Conservation (phyloP, 1,284 basidiomycete genomes). For the Cryptococcus depauperatus region DNA sequence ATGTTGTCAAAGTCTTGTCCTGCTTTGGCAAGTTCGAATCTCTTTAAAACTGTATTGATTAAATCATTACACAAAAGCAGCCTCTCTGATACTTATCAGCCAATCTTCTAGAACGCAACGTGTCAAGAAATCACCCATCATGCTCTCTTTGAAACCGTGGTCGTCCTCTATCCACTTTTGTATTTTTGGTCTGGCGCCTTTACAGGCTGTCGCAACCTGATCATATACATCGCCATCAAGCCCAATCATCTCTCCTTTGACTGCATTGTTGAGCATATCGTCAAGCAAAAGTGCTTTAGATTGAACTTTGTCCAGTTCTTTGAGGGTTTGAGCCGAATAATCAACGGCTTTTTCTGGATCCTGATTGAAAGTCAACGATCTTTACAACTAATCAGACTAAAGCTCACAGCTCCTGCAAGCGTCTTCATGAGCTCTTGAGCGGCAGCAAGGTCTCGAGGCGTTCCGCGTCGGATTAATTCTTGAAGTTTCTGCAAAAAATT, state of each 20-base stretch:
- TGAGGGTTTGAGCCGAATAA: constrained; percentile 78
- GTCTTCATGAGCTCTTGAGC: constrained; percentile 98
- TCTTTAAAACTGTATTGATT: constrained; percentile 82
- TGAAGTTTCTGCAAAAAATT: constrained; percentile 66
- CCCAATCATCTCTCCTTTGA: constrained; percentile 68
- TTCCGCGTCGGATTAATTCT: constrained; percentile 92
- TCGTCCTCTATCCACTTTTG: constrained; percentile 98
- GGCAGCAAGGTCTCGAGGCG: constrained; percentile 86
- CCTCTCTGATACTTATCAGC: constrained; percentile 54
- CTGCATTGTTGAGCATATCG: constrained; percentile 93
- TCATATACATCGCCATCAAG: constrained; percentile 87
- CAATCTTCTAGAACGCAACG: background rate
- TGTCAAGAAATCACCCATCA: constrained; percentile 60
- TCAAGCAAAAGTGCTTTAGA: constrained; percentile 88
- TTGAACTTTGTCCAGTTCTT: constrained; percentile 90
- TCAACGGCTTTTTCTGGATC: constrained; percentile 91
- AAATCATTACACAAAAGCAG: constrained; percentile 95
- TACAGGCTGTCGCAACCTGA: constrained; percentile 82
- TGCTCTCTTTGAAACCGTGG: constrained; percentile 65
- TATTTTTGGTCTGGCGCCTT: constrained; percentile 79
- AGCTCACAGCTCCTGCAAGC: constrained; percentile 69
- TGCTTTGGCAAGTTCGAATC: constrained; percentile 84
- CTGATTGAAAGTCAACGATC: constrained; percentile 23
- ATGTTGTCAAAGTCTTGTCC: constrained; percentile 64
- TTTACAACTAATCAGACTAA: background rate